Conservation (phyloP, 805 yeast species). For the Blastobotrys mokoenaii region DNA sequence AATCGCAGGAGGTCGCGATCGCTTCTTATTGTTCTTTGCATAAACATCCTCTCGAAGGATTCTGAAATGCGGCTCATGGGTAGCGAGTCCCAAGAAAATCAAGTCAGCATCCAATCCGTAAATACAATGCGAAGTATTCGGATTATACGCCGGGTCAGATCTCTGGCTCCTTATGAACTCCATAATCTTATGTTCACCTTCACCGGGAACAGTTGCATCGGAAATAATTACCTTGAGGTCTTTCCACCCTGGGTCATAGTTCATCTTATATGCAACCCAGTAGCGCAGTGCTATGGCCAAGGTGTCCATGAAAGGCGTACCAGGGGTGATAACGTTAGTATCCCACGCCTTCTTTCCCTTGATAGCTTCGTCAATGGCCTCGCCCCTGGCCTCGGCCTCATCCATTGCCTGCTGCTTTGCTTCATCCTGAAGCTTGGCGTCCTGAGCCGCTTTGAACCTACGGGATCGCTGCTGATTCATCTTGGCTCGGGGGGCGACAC, state of each 20-base stretch:
- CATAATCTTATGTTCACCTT: constrained; percentile 99
- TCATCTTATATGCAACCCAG: constrained; percentile 86
- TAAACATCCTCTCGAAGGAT: constrained; percentile 95
- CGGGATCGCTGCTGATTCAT: constrained; percentile 97
- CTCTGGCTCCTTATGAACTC: constrained; percentile 87
- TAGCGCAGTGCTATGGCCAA: constrained; percentile 75
- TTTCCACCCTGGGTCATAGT: constrained; percentile 91
- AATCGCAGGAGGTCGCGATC: constrained; percentile 36
- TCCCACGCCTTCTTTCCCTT: constrained; percentile 78
- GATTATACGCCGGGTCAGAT: constrained; percentile 76
- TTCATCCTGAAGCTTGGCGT: constrained; percentile 93
- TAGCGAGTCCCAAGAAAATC: constrained; percentile 89
- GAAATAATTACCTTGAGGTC: constrained; percentile 80
- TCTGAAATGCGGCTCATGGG: constrained; percentile 95
- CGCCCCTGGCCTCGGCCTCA: constrained; percentile 53
- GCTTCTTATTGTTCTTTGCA: constrained; percentile 50
- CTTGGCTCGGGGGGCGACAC: constrained; percentile 98
- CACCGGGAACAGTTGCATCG: constrained; percentile 98
- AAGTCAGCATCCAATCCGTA: constrained; percentile 98
- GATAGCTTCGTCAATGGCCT: constrained; percentile 66
- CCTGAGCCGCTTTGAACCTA: constrained; percentile 88
- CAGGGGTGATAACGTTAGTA: constrained; percentile 95
- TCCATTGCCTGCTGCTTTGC: constrained; percentile 54
- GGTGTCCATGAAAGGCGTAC: constrained; percentile 95
- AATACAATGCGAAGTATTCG: constrained; percentile 91